phyloP scores from a whole-genome alignment of 1,139 yeast genomes.

The Scheffersomyces titani region DNA sequence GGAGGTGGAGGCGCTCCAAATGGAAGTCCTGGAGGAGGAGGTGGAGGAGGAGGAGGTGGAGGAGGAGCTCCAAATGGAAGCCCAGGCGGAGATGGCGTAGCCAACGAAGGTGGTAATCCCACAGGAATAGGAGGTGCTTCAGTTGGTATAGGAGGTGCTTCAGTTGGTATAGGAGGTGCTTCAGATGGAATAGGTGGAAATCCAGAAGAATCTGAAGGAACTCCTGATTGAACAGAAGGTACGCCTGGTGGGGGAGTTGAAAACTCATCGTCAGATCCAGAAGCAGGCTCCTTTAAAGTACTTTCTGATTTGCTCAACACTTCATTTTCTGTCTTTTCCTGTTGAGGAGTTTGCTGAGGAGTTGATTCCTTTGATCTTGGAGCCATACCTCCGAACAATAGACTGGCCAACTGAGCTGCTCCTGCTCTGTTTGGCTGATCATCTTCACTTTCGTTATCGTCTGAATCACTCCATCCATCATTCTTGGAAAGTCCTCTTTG shows the following conservation, averaged over 20 bases:
- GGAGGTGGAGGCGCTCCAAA: slow-evolving; percentile 31
- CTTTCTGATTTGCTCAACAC: neutral
- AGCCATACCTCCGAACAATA: slow-evolving; percentile 64
- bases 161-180: slow-evolving; percentile 12
- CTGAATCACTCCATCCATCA: slow-evolving; percentile 65
- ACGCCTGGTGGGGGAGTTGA: slow-evolving; percentile 4
- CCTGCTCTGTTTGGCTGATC: slow-evolving; percentile 52
- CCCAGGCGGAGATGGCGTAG: slow-evolving; percentile 22
- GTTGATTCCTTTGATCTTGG: slow-evolving; percentile 18
- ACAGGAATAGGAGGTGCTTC: slow-evolving; percentile 12
- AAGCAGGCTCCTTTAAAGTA: neutral
- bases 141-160: slow-evolving; percentile 18
- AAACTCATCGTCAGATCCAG: neutral
- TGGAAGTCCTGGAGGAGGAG: slow-evolving; percentile 16
- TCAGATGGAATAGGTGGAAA: slow-evolving; percentile 11
- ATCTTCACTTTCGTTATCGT: slow-evolving; percentile 53
- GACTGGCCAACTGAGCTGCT: slow-evolving; percentile 63
- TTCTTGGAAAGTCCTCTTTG: slow-evolving; percentile 58
- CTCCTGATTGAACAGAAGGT: slow-evolving; percentile 12
- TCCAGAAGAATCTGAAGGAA: slow-evolving; percentile 18
- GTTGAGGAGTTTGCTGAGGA: slow-evolving; percentile 8
- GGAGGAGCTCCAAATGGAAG: slow-evolving; percentile 23
- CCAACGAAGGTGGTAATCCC: slow-evolving; percentile 24
- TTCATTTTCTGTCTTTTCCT: slow-evolving; percentile 8
- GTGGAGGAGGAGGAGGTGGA: slow-evolving; percentile 30